These are phyloP conservation scores for Pseudogymnoascus sp. DNA, from an alignment of 2,329 filamentous ascomycete genomes.

Conservation along the genomic window DNA sequence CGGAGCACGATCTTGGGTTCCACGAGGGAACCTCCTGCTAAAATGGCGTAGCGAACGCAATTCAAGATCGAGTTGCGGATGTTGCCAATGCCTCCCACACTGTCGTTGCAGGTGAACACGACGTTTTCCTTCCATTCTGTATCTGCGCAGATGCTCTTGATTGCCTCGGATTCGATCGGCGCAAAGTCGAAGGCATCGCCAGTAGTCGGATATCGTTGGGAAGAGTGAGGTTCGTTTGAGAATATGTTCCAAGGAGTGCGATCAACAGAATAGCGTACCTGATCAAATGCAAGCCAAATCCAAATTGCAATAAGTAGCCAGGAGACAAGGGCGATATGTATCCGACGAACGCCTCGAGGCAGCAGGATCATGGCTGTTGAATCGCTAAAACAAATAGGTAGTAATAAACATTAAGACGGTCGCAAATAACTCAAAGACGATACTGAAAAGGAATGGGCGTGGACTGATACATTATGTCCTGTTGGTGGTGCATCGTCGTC, in stretches of 20 bases:
- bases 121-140: constrained; percentile 23
- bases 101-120: constrained; percentile 23
- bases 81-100: constrained; percentile 25
- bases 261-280: neutral
- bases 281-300: neutral
- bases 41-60: constrained; percentile 25
- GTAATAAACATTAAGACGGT: neutral
- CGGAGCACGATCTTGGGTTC: constrained; percentile 19
- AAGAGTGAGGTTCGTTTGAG: neutral
- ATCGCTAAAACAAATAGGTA: neutral
- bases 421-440: neutral
- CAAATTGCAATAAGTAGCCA: neutral
- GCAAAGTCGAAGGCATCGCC: constrained; percentile 21
- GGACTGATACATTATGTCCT: neutral
- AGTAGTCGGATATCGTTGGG: neutral
- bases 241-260: neutral
- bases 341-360: neutral
- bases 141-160: constrained; percentile 19
- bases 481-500: neutral
- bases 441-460: neutral
- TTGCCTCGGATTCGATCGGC: constrained; percentile 19
- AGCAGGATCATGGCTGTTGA: neutral
- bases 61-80: constrained; percentile 26
- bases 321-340: neutral
- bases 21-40: constrained; percentile 21